Conservation (phyloP, 495 filamentous ascomycete species). For the Pyronema domesticum region DNA sequence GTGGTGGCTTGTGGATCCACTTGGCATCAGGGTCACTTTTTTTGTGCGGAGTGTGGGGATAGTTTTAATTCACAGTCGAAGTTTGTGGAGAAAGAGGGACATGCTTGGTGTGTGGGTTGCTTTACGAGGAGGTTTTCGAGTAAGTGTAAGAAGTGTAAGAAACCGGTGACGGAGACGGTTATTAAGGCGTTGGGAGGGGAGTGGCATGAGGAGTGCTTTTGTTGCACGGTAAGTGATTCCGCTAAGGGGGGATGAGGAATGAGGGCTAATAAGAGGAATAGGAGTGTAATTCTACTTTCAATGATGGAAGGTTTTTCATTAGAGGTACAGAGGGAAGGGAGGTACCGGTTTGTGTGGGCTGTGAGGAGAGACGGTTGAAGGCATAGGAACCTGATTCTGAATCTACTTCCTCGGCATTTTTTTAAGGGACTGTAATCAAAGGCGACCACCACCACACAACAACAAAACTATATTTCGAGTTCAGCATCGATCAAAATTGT, state of each 20-base stretch:
- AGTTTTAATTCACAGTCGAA: slow-evolving; percentile 19
- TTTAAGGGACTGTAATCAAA: too few species aligned
- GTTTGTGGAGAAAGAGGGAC: slow-evolving; percentile 90
- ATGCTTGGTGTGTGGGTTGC: slow-evolving; percentile 90
- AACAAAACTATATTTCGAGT: too few species aligned
- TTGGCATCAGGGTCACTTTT: slow-evolving; percentile 98
- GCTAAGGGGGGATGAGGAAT: too few species aligned
- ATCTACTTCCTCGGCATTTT: too few species aligned
- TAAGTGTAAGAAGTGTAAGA: slow-evolving; percentile 71
- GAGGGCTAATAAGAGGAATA: slow-evolving; percentile 12
- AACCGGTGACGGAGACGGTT: slow-evolving; percentile 70
- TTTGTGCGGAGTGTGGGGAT: slow-evolving; percentile 97
- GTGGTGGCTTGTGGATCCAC: slow-evolving; percentile 81
- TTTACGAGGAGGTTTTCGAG: slow-evolving; percentile 78
- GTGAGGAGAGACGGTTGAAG: slow-evolving; percentile 34
- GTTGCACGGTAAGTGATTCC: slow-evolving; percentile 35
- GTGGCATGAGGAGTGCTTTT: slow-evolving; percentile 89
- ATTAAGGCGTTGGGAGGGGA: slow-evolving; percentile 73
- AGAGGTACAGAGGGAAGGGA: slow-evolving; percentile 27
- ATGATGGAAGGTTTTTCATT: slow-evolving; percentile 33
- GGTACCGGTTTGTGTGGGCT: slow-evolving; percentile 33
- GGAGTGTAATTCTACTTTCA: slow-evolving; percentile 31
- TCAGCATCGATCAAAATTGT: too few species aligned
- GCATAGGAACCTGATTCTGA: slow-evolving; percentile 9
- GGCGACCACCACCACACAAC: too few species aligned